Evolutionary conservation across 2,329 filamentous ascomycete species (phyloP), one percentile per base, ranked within the genome.

Genomic region (Orbilia brochopaga): DNA sequence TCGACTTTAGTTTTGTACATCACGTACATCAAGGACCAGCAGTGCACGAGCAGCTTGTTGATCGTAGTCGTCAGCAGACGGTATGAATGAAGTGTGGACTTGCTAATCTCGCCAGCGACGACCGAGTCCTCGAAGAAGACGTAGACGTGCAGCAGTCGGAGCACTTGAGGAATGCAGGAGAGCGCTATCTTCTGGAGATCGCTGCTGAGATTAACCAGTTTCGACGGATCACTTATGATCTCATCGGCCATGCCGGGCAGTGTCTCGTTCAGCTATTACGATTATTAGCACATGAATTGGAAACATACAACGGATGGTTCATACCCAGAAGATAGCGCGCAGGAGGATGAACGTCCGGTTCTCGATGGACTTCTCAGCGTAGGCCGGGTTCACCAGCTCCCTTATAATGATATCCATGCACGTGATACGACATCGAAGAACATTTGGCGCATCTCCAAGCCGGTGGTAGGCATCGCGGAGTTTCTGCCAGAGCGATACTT

Each of bases 401-500:
- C 82, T 82, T 1, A 94, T 83, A 19, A 97, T 86, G 76, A 92
- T 88, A 78, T 95, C 91, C 53, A 97, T 90, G 75, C 90, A 91
- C 75, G 90, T 88, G 30, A 99, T 82, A 70, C 90, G 86, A 79
- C 92, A 97, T 0, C 90, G 95, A 30, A 97, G 87, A 13, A 94
- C 88, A 79, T 96, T 97, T 0, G 93, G 92, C 0, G 86, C 82
- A 76, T 97, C 96, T 6, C 90, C 86, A 72, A 99, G 96, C 6
- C 85, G 86, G 58, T 87, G 85, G 77, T 99, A 99, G 0, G 94
- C 93, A 27, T 67, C 90, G 40, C 91, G 88, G n/a, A 99, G 84
- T 56, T 91, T 87, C 73, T 90, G 88, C 94, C 94, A 99, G 1
- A 99, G 83, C 74, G 94, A 92, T 0, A 97, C 81, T 37, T 91